Conservation (phyloP, 176 grass and related monocot genomes). For the Puya raimondii region DNA sequence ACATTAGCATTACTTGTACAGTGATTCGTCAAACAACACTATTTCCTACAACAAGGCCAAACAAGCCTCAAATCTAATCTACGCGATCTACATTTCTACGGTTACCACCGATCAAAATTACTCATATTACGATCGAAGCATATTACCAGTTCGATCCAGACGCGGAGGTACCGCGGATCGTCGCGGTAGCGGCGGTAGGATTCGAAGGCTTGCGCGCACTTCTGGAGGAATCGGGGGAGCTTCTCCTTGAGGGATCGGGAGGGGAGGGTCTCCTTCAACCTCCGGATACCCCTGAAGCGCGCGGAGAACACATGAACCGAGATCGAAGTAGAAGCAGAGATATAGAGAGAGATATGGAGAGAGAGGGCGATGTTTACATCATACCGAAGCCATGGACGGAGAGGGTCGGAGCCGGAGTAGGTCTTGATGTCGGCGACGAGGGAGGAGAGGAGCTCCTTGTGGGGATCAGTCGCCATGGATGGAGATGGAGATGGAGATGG, state of each 20-base stretch:
- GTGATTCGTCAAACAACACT: too few species aligned
- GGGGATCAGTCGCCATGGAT: slow-evolving; percentile 47
- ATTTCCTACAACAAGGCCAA: too few species aligned
- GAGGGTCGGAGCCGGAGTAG: slow-evolving; percentile 64
- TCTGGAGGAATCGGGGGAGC: slow-evolving; percentile 86
- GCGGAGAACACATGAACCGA: background rate
- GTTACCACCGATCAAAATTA: background rate
- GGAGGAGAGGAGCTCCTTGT: slow-evolving; percentile 53
- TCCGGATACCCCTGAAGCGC: slow-evolving; percentile 43
- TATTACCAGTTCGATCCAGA: slow-evolving; percentile 79
- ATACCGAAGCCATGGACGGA: slow-evolving; percentile 79
- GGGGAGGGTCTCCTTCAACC: slow-evolving; percentile 46
- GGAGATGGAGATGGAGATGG: background rate
- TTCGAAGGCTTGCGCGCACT: slow-evolving; percentile 79
- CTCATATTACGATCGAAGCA: background rate
- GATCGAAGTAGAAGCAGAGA: background rate
- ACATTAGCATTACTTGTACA: too few species aligned
- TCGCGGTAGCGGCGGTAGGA: slow-evolving; percentile 47
- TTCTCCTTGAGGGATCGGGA: slow-evolving; percentile 45
- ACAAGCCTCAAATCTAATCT: too few species aligned
- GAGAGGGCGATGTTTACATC: background rate
- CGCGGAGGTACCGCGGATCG: slow-evolving; percentile 58
- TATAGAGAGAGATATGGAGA: background rate
- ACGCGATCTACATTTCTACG: too few species aligned
- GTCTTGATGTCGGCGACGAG: slow-evolving; percentile 49